Evolutionary conservation across 1,139 yeast genomes (phyloP).

Genomic region (Saccharomyces uvarum): DNA sequence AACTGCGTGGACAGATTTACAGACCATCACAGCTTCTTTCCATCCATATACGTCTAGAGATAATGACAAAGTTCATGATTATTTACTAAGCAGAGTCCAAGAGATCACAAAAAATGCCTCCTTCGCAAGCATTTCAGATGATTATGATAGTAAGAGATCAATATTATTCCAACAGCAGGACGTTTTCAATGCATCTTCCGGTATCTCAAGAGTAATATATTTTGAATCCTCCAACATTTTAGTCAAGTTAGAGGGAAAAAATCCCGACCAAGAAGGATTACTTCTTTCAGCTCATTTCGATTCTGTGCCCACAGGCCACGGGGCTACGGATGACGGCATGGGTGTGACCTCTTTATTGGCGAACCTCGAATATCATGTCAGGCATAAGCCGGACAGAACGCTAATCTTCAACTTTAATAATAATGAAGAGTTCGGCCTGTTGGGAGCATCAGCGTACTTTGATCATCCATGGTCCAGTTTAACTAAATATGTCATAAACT

Average conservation of each 20-base stretch:
- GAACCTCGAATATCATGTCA: slow-evolving; percentile 44
- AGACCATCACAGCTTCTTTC: slow-evolving; percentile 51
- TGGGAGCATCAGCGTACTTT: slow-evolving; percentile 74
- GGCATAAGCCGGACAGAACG: slow-evolving; percentile 53
- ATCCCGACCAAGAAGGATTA: slow-evolving; percentile 53
- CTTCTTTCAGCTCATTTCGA: slow-evolving; percentile 82
- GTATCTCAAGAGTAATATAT: slow-evolving; percentile 46
- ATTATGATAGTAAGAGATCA: slow-evolving; percentile 44
- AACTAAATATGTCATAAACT: slow-evolving; percentile 62
- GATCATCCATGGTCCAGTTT: slow-evolving; percentile 65
- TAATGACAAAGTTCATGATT: slow-evolving; percentile 70
- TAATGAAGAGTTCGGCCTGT: slow-evolving; percentile 81
- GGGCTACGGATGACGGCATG: slow-evolving; percentile 90
- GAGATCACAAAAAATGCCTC: slow-evolving; percentile 23
- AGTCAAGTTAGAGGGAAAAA: slow-evolving; percentile 61
- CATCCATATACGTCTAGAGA: slow-evolving; percentile 77
- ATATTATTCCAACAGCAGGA: slow-evolving; percentile 43
- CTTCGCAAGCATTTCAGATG: slow-evolving; percentile 37
- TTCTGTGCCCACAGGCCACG: slow-evolving; percentile 79
- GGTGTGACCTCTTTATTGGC: slow-evolving; percentile 84
- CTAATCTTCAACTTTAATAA: slow-evolving; percentile 80
- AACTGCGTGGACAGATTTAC: slow-evolving; percentile 62
- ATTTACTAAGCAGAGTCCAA: slow-evolving; percentile 43
- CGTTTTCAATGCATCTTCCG: slow-evolving; percentile 37
- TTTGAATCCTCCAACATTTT: slow-evolving; percentile 74